Percentiles rank a stretch among this genome's conserved stretches.
These are phyloP conservation scores for Myochromella boudieri DNA, from an alignment of 768 basidiomycete genomes.

Conservation along the genomic window DNA sequence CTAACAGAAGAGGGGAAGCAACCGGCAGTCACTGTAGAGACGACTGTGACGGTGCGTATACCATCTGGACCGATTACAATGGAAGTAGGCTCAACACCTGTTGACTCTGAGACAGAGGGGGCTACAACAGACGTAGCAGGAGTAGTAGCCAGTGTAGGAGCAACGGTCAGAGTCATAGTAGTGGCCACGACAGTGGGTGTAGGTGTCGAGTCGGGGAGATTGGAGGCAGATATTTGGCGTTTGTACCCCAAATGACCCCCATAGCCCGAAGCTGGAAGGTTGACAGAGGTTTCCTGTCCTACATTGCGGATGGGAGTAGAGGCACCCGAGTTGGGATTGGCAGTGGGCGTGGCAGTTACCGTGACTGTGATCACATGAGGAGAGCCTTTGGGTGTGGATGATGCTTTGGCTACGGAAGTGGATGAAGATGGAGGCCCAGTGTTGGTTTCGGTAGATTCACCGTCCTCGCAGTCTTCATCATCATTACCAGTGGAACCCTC, in stretches of 20 bases:
- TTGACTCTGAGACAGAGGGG: slow-evolving; percentile 18
- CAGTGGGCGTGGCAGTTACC: slow-evolving; percentile 9
- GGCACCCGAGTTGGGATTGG: slow-evolving; percentile 8
- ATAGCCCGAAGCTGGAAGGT: slow-evolving; percentile 2
- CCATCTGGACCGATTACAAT: slow-evolving; percentile 31
- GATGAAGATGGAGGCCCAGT: slow-evolving; percentile 13
- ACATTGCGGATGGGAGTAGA: background rate
- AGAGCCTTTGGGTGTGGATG: slow-evolving; percentile 6
- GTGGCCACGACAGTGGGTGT: slow-evolving; percentile 11
- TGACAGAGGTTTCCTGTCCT: background rate
- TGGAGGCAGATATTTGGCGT: slow-evolving; percentile 14
- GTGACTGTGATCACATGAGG: slow-evolving; percentile 1
- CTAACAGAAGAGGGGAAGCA: slow-evolving; percentile 14
- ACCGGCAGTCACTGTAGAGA: slow-evolving; percentile 30
- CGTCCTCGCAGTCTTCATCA: slow-evolving; percentile 8
- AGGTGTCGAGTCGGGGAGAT: slow-evolving; percentile 4
- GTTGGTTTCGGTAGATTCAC: slow-evolving; percentile 5
- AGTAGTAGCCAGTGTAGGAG: background rate
- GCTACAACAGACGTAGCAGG: slow-evolving; percentile 13
- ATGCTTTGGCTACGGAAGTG: background rate
- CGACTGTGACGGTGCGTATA: slow-evolving; percentile 34
- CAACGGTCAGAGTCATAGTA: slow-evolving; percentile 9
- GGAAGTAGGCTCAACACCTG: slow-evolving; percentile 10
- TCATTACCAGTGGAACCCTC: slow-evolving; percentile 12
- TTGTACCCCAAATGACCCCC: slow-evolving; percentile 17